Evolutionary conservation across 2,329 filamentous ascomycete genomes (phyloP), one percentile per base, ranked within the genome.

Genomic region (Aspergillus sp.): DNA sequence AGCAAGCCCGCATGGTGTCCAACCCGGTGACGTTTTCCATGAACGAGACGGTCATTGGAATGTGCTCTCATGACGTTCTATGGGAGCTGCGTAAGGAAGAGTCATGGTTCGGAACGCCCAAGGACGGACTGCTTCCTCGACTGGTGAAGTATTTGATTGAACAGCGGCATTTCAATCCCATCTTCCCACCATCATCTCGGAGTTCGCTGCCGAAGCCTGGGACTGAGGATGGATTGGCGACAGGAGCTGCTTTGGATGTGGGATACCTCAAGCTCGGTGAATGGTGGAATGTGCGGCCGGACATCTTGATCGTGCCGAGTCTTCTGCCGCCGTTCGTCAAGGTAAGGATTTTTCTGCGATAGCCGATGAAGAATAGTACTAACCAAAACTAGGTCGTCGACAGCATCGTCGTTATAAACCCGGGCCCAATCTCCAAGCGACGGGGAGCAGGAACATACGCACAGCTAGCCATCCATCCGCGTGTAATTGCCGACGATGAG

Each of bases 1-100:
- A 92, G 74, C 84, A 89, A 60, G 90, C 85, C 11, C 88, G 86
- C 59, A 86, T 96, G 68, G 87, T 97, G 17, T 92, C 93, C 2
- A 98, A 98, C 73, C 95, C 95, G 0, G 94, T 96, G 83, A 92
- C 91, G 8, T 78, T 98, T 3, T 91, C 88, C 6, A 83, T 98
- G 66, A 99, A 99, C 77, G 95, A 98, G 77, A 85, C 89, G 48
- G 84, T 94, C 1, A 79, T 97, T 28, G 93, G 91, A 4, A 84
- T 97, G 68, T 93, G 90, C 28, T 90, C 89, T 0, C 91, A 96
- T 71, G 95, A 99, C 73, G 81, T 92, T 3, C 82, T 99, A 1
- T 93, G 88, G 65, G 92, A 97, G 77, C 80, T 97, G 56, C 85
- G 89, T n/a, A 82, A 85, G 28, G 89, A 94, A 70, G 92, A 96